phyloP scores from a whole-genome alignment of 2,329 filamentous ascomycete genomes.

The Kalaharituber pfeilii region DNA sequence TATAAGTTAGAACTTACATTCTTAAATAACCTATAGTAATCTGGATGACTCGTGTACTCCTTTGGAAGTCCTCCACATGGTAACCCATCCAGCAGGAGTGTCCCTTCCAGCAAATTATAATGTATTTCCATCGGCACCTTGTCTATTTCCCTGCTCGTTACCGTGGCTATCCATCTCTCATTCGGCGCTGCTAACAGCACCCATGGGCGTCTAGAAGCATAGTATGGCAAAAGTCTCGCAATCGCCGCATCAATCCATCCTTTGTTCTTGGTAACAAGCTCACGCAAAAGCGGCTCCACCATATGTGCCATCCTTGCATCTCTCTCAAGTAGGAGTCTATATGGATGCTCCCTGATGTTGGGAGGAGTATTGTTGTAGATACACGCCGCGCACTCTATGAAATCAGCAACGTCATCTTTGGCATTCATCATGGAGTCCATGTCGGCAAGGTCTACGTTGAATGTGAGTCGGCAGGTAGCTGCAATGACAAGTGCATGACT shows the following conservation, averaged over 20 bases:
- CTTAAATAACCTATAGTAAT: slow-evolving; percentile 33
- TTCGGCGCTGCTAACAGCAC: not conserved
- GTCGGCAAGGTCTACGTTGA: slow-evolving; percentile 20
- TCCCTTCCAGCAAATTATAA: slow-evolving; percentile 36
- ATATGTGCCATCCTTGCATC: slow-evolving; percentile 18
- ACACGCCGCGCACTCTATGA: slow-evolving; percentile 27
- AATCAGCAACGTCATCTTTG: slow-evolving; percentile 23
- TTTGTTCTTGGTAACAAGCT: slow-evolving; percentile 14
- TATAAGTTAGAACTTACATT: no score
- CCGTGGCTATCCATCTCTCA: not conserved
- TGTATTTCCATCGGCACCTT: slow-evolving; percentile 25
- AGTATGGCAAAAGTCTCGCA: slow-evolving; percentile 23
- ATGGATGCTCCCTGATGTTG: no score
- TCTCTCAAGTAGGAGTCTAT: slow-evolving; percentile 14
- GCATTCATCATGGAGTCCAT: slow-evolving; percentile 23
- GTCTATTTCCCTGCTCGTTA: no score
- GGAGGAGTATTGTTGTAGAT: no score
- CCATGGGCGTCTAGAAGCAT: slow-evolving; percentile 7
- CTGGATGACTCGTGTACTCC: slow-evolving; percentile 29
- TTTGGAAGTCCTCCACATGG: slow-evolving; percentile 34
- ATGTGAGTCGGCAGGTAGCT: slow-evolving; percentile 18
- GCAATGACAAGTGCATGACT: slow-evolving; percentile 13
- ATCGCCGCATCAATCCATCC: slow-evolving; percentile 21
- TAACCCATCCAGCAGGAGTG: slow-evolving; percentile 36
- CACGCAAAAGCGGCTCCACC: slow-evolving; percentile 16